Conservation (phyloP, 2,329 filamentous ascomycete species). For the Fonsecaea pedrosoi region DNA sequence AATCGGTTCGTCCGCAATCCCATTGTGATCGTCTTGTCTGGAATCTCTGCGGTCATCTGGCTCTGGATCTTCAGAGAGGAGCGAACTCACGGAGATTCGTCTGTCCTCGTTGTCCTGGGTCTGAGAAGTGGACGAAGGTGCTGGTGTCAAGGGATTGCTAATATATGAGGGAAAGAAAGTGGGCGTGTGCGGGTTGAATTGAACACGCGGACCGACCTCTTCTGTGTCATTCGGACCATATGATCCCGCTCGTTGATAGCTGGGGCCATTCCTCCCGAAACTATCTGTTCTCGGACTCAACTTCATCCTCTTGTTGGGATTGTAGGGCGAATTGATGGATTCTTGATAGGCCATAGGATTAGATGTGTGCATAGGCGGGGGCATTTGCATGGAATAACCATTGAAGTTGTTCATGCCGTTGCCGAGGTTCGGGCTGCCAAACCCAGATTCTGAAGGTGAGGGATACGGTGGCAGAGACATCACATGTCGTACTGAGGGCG, state of each 20-base stretch:
- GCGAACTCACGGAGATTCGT: slow-evolving; percentile 69
- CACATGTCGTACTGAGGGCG: slow-evolving; percentile 22
- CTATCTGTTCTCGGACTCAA: slow-evolving; percentile 39
- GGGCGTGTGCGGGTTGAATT: slow-evolving; percentile 37
- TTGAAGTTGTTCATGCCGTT: slow-evolving; percentile 32
- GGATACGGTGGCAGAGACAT: slow-evolving; percentile 32
- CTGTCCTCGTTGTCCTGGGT: slow-evolving; percentile 52
- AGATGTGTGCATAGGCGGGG: slow-evolving; percentile 39
- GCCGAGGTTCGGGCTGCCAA: slow-evolving; percentile 36
- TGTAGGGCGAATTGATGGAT: slow-evolving; percentile 36
- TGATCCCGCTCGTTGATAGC: slow-evolving; percentile 32
- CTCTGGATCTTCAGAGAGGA: slow-evolving; percentile 62
- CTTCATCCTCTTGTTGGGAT: slow-evolving; percentile 38
- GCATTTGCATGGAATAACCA: slow-evolving; percentile 36
- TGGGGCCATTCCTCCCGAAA: slow-evolving; percentile 27
- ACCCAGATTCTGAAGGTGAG: slow-evolving; percentile 40
- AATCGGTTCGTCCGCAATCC: slow-evolving; percentile 26
- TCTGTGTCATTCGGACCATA: slow-evolving; percentile 37
- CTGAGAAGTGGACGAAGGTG: slow-evolving; percentile 46
- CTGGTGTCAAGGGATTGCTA: slow-evolving; percentile 51
- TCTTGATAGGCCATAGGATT: slow-evolving; percentile 36
- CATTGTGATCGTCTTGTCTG: slow-evolving; percentile 23
- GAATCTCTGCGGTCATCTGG: slow-evolving; percentile 32
- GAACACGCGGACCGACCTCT: slow-evolving; percentile 32
- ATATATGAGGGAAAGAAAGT: slow-evolving; percentile 40